These are phyloP conservation scores for Anethum foeniculum DNA, from an alignment of 140 eudicot species.

Conservation along the genomic window DNA sequence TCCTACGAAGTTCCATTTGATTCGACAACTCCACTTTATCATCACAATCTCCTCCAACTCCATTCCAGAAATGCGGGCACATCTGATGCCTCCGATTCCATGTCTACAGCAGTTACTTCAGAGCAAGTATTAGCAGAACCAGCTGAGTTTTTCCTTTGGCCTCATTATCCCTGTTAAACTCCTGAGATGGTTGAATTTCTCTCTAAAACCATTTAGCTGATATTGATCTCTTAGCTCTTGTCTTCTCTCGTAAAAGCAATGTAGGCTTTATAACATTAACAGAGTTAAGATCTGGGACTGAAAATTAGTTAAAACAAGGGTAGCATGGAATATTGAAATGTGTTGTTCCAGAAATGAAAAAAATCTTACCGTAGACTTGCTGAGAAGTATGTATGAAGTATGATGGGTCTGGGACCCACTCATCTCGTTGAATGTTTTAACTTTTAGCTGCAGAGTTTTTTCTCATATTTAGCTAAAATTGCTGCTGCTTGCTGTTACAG, in stretches of 20 bases:
- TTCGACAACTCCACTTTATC: constrained; percentile 27
- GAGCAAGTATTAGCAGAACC: constrained; percentile 41
- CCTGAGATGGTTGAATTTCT: neutral
- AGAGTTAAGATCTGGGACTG: neutral
- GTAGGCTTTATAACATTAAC: neutral
- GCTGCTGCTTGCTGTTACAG: neutral
- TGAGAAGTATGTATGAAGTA: neutral
- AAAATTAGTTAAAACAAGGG: neutral
- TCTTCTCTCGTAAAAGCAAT: neutral
- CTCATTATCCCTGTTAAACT: constrained; percentile 47
- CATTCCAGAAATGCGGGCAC: constrained; percentile 24
- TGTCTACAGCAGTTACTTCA: constrained; percentile 6
- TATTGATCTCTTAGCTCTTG: constrained; percentile 1
- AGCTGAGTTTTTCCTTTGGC: constrained; percentile 72
- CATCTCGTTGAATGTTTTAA: neutral
- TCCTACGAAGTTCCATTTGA: constrained; percentile 51
- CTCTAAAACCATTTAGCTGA: neutral
- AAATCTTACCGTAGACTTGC: neutral
- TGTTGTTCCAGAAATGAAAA: neutral
- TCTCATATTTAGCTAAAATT: neutral
- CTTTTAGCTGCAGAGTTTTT: neutral
- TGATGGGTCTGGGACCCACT: neutral
- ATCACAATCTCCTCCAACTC: constrained; percentile 59
- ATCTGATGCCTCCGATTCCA: constrained; percentile 27
- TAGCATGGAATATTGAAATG: neutral